These are phyloP conservation scores for Reutealis trisperma DNA, from an alignment of 345 rosid genomes.

Conservation along the genomic window DNA sequence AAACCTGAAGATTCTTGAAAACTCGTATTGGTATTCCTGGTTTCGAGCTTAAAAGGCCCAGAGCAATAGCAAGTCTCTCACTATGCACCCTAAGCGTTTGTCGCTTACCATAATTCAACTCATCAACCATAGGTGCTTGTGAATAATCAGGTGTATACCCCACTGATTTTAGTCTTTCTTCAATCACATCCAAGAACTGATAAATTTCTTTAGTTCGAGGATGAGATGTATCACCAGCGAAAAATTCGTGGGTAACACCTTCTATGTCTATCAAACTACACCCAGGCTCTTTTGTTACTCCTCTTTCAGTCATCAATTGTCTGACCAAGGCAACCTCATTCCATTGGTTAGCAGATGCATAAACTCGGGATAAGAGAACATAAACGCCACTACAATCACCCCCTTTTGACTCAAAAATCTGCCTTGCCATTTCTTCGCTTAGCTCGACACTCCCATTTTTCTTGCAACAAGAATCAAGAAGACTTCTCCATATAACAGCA, in stretches of 20 bases:
- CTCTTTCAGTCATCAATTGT: slow-evolving; percentile 67
- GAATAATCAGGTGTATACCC: slow-evolving; percentile 51
- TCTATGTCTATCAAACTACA: slow-evolving; percentile 79
- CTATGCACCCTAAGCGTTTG: slow-evolving; percentile 63
- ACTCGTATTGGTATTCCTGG: slow-evolving; percentile 61
- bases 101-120: slow-evolving; percentile 42
- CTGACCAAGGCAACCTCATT: slow-evolving; percentile 68
- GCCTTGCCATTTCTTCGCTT: slow-evolving; percentile 66
- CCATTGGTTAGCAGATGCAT: slow-evolving; percentile 77
- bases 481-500: slow-evolving; percentile 79
- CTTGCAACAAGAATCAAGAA: slow-evolving; percentile 79
- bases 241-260: slow-evolving; percentile 70
- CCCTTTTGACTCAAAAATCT: slow-evolving; percentile 47
- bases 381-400: slow-evolving; percentile 56
- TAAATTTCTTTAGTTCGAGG: slow-evolving; percentile 62
- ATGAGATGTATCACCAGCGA: slow-evolving; percentile 80
- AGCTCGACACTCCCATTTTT: slow-evolving; percentile 54
- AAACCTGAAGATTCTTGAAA: slow-evolving; percentile 77
- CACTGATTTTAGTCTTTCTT: slow-evolving; percentile 41
- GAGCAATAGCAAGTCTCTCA: slow-evolving; percentile 81
- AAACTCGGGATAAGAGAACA: slow-evolving; percentile 71
- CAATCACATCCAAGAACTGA: slow-evolving; percentile 50
- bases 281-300: slow-evolving; percentile 74
- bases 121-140: slow-evolving; percentile 45
- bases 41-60: slow-evolving; percentile 62